Evolutionary conservation across 768 basidiomycete genomes (phyloP).

Genomic region (Gloeopeniophorella convolvens): DNA sequence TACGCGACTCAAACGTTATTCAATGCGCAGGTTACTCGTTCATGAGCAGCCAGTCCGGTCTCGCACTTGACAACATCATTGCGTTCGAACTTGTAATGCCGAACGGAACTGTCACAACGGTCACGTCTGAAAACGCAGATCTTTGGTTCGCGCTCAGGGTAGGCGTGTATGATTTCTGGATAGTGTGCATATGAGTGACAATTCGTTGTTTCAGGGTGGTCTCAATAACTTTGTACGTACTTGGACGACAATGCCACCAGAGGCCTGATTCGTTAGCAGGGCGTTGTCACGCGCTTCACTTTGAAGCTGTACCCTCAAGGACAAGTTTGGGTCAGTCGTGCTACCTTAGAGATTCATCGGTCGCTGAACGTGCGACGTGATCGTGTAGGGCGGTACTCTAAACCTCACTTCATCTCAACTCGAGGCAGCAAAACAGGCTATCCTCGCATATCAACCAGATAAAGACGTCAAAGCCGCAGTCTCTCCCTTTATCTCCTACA

Average conservation of each 20-base stretch:
- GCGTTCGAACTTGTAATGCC: conserved; percentile 21
- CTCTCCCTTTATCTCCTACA: neutral
- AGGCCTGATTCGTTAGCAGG: neutral
- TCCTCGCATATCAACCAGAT: neutral
- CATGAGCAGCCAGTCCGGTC: conserved; percentile 12
- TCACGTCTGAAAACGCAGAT: conserved; percentile 7
- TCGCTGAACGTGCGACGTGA: neutral
- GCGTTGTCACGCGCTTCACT: neutral
- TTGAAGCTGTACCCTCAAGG: neutral
- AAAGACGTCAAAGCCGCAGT: neutral
- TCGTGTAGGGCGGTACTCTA: neutral
- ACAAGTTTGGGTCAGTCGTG: neutral
- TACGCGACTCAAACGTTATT: too few relatives aligned
- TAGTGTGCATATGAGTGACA: neutral
- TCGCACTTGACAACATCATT: conserved; percentile 17
- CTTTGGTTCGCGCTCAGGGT: conserved; percentile 1
- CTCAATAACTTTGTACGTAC: neutral
- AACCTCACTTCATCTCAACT: neutral
- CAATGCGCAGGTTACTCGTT: conserved; percentile 5
- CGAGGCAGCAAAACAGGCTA: neutral
- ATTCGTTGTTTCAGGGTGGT: neutral
- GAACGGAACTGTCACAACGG: conserved; percentile 12
- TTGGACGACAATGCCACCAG: too few relatives aligned
- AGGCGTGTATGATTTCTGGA: neutral
- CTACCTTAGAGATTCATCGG: too few relatives aligned